A percentile compares a stretch with the other conserved stretches of the same genome.
Evolutionary conservation across 2,329 filamentous ascomycete genomes (phyloP).

Genomic region (Alternaria alternata): DNA sequence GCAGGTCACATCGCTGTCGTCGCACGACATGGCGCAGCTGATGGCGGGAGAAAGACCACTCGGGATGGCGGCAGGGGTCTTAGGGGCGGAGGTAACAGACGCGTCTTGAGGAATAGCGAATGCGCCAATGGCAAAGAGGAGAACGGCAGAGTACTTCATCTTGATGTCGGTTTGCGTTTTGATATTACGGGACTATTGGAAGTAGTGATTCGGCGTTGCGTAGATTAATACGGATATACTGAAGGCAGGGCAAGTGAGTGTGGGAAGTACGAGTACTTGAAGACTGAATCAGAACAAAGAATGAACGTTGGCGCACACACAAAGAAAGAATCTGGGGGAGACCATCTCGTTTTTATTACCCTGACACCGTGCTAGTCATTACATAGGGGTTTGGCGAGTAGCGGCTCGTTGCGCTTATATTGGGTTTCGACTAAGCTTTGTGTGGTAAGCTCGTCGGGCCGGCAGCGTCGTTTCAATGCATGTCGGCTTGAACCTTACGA

Average conservation of each 20-base stretch:
- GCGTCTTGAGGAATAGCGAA: slow-evolving; percentile 54
- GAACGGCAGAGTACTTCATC: slow-evolving; percentile 57
- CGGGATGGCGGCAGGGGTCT: slow-evolving; percentile 37
- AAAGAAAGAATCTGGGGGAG: slow-evolving; percentile 18
- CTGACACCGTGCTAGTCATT: slow-evolving; percentile 10
- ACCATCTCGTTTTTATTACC: slow-evolving; percentile 19
- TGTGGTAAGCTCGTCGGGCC: slow-evolving; percentile 14
- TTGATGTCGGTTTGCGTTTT: slow-evolving; percentile 30
- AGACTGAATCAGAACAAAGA: slow-evolving; percentile 22
- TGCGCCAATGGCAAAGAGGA: slow-evolving; percentile 57
- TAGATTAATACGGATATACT: slow-evolving; percentile 29
- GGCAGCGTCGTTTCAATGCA: slow-evolving; percentile 20
- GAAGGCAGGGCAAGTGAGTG: slow-evolving; percentile 28
- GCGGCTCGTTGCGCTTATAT: slow-evolving; percentile 16
- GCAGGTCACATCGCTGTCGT: slow-evolving; percentile 59
- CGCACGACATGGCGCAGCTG: slow-evolving; percentile 52
- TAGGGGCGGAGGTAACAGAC: slow-evolving; percentile 46
- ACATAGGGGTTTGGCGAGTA: slow-evolving; percentile 17
- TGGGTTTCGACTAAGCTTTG: slow-evolving; percentile 13
- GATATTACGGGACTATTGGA: slow-evolving; percentile 9
- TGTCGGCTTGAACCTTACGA: slow-evolving; percentile 25
- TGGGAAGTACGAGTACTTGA: slow-evolving; percentile 18
- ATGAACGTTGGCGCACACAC: slow-evolving; percentile 28
- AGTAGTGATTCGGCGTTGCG: slow-evolving; percentile 4
- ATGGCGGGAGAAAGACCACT: slow-evolving; percentile 37